These are phyloP conservation scores for Nasturtium officinale DNA, from an alignment of 345 rosid genomes.

Conservation along the genomic window DNA sequence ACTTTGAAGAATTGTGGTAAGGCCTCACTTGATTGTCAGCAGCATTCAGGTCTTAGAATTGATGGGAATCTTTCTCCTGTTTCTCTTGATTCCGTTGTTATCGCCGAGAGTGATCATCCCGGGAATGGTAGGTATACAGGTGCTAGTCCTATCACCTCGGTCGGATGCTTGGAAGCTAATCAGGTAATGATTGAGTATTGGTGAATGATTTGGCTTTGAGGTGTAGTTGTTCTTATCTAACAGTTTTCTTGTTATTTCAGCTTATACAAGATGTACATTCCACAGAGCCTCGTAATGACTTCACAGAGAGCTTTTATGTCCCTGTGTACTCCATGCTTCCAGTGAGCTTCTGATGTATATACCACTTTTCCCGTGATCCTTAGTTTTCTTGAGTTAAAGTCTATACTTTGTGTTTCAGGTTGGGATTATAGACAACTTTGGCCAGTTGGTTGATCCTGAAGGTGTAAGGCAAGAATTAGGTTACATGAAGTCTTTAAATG, in stretches of 20 bases:
- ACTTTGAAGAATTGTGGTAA: slow-evolving; percentile 60
- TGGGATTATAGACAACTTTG: slow-evolving; percentile 65
- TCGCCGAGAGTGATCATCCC: slow-evolving; percentile 65
- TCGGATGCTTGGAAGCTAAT: slow-evolving; percentile 86
- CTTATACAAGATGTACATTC: slow-evolving; percentile 79
- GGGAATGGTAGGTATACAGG: slow-evolving; percentile 57
- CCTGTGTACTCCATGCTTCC: slow-evolving; percentile 83
- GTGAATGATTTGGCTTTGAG: background rate
- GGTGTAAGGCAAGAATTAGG: slow-evolving; percentile 71
- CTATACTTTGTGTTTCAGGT: slow-evolving; percentile 51
- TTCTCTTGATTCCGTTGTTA: slow-evolving; percentile 86
- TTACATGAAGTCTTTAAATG: slow-evolving; percentile 71
- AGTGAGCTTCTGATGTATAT: slow-evolving; percentile 52
- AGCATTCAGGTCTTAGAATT: slow-evolving; percentile 60
- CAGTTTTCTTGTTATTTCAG: slow-evolving; percentile 49
- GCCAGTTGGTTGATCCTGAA: slow-evolving; percentile 79
- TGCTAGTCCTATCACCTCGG: slow-evolving; percentile 69
- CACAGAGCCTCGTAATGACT: slow-evolving; percentile 58
- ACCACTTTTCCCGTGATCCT: background rate
- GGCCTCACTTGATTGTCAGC: slow-evolving; percentile 56
- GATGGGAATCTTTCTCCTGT: slow-evolving; percentile 83
- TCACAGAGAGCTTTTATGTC: slow-evolving; percentile 58
- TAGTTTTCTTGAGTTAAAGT: slow-evolving; percentile 25
- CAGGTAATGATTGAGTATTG: slow-evolving; percentile 45
- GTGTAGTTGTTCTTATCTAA: background rate